Conservation (phyloP, 2,329 filamentous ascomycete species). For the Keithomyces neogunnii region DNA sequence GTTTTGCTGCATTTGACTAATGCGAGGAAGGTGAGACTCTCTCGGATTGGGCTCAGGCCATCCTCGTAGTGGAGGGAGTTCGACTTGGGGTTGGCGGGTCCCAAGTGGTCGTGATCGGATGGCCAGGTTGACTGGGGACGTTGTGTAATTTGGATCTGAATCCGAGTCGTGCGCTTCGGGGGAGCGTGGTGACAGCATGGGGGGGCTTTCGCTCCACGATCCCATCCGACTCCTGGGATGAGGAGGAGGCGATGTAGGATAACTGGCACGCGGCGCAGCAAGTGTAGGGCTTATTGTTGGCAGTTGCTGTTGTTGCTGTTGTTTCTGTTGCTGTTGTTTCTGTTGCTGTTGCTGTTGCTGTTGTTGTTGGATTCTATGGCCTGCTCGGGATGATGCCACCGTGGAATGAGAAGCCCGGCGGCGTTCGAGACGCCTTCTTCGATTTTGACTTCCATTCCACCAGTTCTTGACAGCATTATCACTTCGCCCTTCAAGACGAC, state of each 20-base stretch:
- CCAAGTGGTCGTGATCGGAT: background rate
- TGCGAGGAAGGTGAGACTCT: background rate
- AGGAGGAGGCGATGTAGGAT: background rate
- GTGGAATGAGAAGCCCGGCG: background rate
- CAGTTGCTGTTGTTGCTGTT: background rate
- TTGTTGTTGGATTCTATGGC: background rate
- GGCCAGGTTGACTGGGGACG: background rate
- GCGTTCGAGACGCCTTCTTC: constrained; percentile 42
- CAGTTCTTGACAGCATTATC: constrained; percentile 97
- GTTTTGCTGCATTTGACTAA: background rate
- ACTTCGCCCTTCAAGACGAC: constrained; percentile 72
- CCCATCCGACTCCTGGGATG: background rate
- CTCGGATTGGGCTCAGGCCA: background rate
- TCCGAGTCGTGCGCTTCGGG: constrained; percentile 3
- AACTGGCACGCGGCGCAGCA: background rate
- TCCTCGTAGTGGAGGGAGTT: constrained; percentile 4
- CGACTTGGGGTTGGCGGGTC: background rate
- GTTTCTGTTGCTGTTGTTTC: too few species aligned
- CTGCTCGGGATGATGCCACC: background rate
- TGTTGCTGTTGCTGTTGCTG: background rate
- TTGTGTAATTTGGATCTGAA: constrained; percentile 2
- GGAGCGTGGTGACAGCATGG: background rate
- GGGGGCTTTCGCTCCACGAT: background rate
- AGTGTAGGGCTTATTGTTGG: background rate
- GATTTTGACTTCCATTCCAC: constrained; percentile 93